Conservation (phyloP, 2,329 filamentous ascomycete genomes). For the Didymella pinodella region DNA sequence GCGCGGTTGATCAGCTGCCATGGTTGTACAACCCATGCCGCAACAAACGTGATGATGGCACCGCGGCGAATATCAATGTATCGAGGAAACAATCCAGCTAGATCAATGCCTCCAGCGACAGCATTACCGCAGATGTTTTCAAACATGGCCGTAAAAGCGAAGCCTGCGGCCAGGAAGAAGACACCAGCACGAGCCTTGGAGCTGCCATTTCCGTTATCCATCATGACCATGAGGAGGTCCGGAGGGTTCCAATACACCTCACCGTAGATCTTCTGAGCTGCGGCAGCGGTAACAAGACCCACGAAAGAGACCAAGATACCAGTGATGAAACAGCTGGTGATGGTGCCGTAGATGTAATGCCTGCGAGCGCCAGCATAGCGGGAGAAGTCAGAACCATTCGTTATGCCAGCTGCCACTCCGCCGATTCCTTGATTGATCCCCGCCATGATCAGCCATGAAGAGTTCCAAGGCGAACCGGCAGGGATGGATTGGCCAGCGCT, state of each 20-base stretch:
- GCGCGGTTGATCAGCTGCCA: conserved; percentile 51
- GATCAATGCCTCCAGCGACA: conserved; percentile 48
- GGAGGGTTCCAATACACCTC: conserved; percentile 53
- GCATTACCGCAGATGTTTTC: conserved; percentile 52
- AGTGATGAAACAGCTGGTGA: conserved; percentile 52
- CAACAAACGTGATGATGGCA: conserved; percentile 48
- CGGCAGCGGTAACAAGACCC: conserved; percentile 54
- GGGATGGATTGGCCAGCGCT: conserved; percentile 50
- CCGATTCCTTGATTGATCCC: conserved; percentile 57
- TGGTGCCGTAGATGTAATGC: conserved; percentile 52
- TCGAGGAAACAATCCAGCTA: conserved; percentile 45
- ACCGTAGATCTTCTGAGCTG: conserved; percentile 49
- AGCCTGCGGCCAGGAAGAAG: conserved; percentile 49
- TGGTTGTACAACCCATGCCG: conserved; percentile 48
- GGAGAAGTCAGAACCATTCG: conserved; percentile 56
- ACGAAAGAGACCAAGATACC: conserved; percentile 54
- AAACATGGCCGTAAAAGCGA: conserved; percentile 51
- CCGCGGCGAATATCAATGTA: conserved; percentile 49
- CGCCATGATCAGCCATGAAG: conserved; percentile 57
- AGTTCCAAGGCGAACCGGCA: conserved; percentile 47
- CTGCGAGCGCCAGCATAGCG: conserved; percentile 51
- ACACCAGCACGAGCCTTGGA: conserved; percentile 47
- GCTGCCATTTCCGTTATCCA: conserved; percentile 55
- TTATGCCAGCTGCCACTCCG: conserved; percentile 53
- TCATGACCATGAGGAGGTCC: conserved; percentile 56